phyloP scores from a whole-genome alignment of 441 rosid genomes.

The Pelargonium australe region DNA sequence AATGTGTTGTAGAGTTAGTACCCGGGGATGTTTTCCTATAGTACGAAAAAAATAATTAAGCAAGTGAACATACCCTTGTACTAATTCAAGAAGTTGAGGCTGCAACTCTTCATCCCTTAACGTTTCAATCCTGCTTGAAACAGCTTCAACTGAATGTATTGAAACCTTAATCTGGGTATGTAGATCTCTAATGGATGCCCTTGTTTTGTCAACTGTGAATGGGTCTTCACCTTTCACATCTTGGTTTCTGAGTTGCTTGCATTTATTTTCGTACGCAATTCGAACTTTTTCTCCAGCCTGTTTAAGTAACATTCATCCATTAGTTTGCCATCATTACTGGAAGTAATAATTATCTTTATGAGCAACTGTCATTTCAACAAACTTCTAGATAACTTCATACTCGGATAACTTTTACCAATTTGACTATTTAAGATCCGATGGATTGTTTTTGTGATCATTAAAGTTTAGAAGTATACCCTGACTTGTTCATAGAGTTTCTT shows the following conservation, averaged over 20 bases:
- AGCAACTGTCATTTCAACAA: not conserved
- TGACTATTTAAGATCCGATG: too few relatives aligned
- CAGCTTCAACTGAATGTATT: conserved; percentile 78
- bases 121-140: conserved; percentile 74
- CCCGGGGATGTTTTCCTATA: too few relatives aligned
- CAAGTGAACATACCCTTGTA: conserved; percentile 59
- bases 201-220: conserved; percentile 54
- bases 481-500: conserved; percentile 95
- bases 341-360: conserved; percentile 1
- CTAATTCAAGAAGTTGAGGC: conserved; percentile 79
- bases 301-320: conserved; percentile 9
- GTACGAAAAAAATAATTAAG: too few relatives aligned
- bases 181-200: conserved; percentile 64
- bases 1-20: too few relatives aligned
- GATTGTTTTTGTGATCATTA: too few relatives aligned
- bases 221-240: conserved; percentile 76
- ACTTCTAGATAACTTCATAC: not conserved
- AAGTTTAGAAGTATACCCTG: conserved; percentile 39
- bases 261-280: conserved; percentile 80
- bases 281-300: conserved; percentile 86
- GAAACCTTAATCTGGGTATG: conserved; percentile 74
- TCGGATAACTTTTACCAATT: too few relatives aligned
- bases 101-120: conserved; percentile 89
- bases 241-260: conserved; percentile 64
- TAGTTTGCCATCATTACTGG: not conserved